phyloP scores from a whole-genome alignment of 116 monocot genomes.

The Trichopus zeylanicus region DNA sequence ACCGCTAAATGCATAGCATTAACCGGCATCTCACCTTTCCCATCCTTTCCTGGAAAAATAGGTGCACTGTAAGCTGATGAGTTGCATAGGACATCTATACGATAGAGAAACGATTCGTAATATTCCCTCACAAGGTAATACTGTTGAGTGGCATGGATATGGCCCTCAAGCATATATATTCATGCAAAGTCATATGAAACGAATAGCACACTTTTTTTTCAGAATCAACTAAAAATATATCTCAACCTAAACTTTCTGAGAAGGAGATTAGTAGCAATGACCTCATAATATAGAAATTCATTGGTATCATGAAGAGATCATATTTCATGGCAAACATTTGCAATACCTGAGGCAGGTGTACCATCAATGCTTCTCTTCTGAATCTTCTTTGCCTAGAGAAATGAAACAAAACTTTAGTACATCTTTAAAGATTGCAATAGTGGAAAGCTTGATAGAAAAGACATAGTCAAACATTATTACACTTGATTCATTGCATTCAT shows the following conservation, averaged over 20 bases:
- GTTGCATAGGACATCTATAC: neutral
- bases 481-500: conserved; percentile 26
- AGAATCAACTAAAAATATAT: too few relatives aligned
- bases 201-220: too few relatives aligned
- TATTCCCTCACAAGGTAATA: neutral
- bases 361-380: conserved; percentile 12
- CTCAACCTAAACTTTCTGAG: too few relatives aligned
- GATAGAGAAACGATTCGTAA: neutral
- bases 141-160: too few relatives aligned
- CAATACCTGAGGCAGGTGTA: conserved; percentile 14
- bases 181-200: too few relatives aligned
- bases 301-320: too few relatives aligned
- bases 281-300: too few relatives aligned
- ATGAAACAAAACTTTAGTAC: neutral
- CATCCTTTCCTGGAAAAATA: conserved; percentile 13
- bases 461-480: conserved; percentile 18
- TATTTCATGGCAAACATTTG: too few relatives aligned
- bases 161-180: too few relatives aligned
- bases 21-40: conserved; percentile 6
- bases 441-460: neutral
- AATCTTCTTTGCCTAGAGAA: conserved; percentile 8
- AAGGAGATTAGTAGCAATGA: too few relatives aligned
- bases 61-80: neutral
- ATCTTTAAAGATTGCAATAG: neutral
- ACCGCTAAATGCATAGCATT: conserved; percentile 5